Evolutionary conservation across 495 filamentous ascomycete genomes (phyloP).

Genomic region (Penicillium paradoxum): DNA sequence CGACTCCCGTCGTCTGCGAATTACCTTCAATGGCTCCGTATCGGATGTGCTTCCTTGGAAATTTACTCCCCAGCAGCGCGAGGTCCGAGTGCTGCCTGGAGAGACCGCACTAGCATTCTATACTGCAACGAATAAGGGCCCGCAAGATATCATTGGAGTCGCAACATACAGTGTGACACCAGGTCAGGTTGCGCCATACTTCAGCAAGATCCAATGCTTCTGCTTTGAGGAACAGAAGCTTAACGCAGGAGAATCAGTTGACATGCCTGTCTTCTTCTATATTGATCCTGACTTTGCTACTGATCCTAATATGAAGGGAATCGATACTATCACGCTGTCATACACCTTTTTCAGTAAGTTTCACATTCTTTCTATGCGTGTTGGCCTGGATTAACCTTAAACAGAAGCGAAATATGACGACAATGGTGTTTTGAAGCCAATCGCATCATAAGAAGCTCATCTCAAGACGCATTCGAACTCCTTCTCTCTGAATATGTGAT

Average conservation of each 20-base stretch:
- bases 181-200: slow-evolving; percentile 93
- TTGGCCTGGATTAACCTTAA: slow-evolving; percentile 21
- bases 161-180: slow-evolving; percentile 97
- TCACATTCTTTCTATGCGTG: neutral
- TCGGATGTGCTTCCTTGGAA: slow-evolving; percentile 97
- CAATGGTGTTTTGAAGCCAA: slow-evolving; percentile 59
- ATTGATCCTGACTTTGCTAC: slow-evolving; percentile 93
- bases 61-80: slow-evolving; percentile 92
- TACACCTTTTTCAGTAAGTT: slow-evolving; percentile 98
- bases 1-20: slow-evolving; percentile 75
- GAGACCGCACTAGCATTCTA: slow-evolving; percentile 98
- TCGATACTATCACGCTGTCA: slow-evolving; percentile 89
- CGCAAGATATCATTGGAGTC: slow-evolving; percentile 92
- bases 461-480: neutral
- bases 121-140: slow-evolving; percentile 86
- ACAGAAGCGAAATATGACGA: slow-evolving; percentile 83
- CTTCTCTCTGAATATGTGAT: neutral
- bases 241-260: slow-evolving; percentile 92
- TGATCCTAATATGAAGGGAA: slow-evolving; percentile 85
- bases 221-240: slow-evolving; percentile 97
- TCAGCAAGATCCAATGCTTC: slow-evolving; percentile 99
- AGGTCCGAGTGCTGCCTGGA: slow-evolving; percentile 90
- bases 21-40: slow-evolving; percentile 92
- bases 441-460: slow-evolving; percentile 19
- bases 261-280: slow-evolving; percentile 99